Evolutionary conservation across 1,284 basidiomycete species (phyloP).

Genomic region (Gymnopus androsaceus): DNA sequence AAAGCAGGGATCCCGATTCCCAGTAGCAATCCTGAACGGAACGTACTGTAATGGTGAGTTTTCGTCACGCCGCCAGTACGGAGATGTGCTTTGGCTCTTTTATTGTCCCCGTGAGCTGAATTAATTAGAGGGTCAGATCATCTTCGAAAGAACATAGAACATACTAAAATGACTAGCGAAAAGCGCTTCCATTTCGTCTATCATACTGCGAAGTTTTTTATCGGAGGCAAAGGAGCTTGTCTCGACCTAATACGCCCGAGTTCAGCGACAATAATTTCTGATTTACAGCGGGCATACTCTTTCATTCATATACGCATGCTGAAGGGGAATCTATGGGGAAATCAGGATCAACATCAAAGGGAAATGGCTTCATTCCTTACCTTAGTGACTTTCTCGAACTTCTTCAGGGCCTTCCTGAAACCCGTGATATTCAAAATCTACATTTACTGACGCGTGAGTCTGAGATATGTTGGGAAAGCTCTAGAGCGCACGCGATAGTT

Average conservation of each 20-base stretch:
- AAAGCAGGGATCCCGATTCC: conserved; percentile 82
- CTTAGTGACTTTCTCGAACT: conserved; percentile 87
- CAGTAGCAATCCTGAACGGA: conserved; percentile 75
- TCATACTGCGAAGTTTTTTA: conserved; percentile 62
- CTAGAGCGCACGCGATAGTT: conserved; percentile 75
- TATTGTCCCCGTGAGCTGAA: conserved; percentile 81
- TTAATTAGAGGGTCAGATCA: conserved; percentile 16
- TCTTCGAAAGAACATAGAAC: conserved; percentile 24
- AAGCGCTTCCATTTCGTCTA: conserved; percentile 73
- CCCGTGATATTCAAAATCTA: conserved; percentile 88
- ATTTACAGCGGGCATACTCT: conserved; percentile 44
- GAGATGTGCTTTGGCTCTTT: conserved; percentile 73
- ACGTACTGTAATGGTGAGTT: conserved; percentile 78
- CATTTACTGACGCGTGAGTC: neutral
- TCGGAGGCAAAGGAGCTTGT: conserved; percentile 63
- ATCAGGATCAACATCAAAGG: neutral
- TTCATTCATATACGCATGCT: conserved; percentile 77
- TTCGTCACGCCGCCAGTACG: conserved; percentile 56
- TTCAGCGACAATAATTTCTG: neutral
- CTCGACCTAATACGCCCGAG: conserved; percentile 52
- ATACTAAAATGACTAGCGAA: conserved; percentile 77
- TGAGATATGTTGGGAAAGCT: neutral
- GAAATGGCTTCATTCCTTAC: conserved; percentile 42
- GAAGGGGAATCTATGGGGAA: conserved; percentile 50
- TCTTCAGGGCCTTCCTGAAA: conserved; percentile 90